These are phyloP conservation scores for Cyberlindnera maclurae DNA, from an alignment of 805 yeast genomes.

Conservation along the genomic window DNA sequence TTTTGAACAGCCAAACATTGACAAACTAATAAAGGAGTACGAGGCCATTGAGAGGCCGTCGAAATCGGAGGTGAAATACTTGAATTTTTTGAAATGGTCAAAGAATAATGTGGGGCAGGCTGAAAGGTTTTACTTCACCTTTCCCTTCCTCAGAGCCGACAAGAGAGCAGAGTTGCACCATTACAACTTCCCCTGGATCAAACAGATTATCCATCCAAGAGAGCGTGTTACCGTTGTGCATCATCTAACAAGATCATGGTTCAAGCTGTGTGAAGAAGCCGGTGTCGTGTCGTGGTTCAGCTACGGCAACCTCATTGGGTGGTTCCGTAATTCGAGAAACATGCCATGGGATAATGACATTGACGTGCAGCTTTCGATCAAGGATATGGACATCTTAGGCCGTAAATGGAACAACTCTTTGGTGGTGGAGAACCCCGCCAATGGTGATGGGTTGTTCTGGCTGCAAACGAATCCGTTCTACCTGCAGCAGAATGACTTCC, in stretches of 20 bases:
- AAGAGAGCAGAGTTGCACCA: slow-evolving; percentile 24
- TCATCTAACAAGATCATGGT: slow-evolving; percentile 46
- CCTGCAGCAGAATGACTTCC: background rate
- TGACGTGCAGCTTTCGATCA: slow-evolving; percentile 54
- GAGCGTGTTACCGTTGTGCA: slow-evolving; percentile 32
- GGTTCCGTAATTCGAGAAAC: slow-evolving; percentile 51
- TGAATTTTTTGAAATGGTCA: slow-evolving; percentile 13
- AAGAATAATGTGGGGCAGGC: slow-evolving; percentile 18
- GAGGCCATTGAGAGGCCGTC: slow-evolving; percentile 10
- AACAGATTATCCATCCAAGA: slow-evolving; percentile 24
- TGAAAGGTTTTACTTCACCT: slow-evolving; percentile 21
- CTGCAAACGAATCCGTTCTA: slow-evolving; percentile 28
- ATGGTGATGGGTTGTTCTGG: slow-evolving; percentile 30
- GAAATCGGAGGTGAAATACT: background rate
- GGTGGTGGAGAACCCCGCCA: slow-evolving; percentile 34
- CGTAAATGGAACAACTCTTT: slow-evolving; percentile 41
- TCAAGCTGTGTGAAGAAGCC: slow-evolving; percentile 37
- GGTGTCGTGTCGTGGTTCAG: slow-evolving; percentile 51
- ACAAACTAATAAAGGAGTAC: slow-evolving; percentile 10
- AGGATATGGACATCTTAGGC: slow-evolving; percentile 36
- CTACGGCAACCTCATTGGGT: slow-evolving; percentile 57
- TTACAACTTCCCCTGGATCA: slow-evolving; percentile 27
- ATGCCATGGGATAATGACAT: slow-evolving; percentile 59
- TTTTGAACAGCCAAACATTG: slow-evolving; percentile 16
- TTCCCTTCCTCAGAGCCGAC: slow-evolving; percentile 22